Evolutionary conservation across 768 basidiomycete genomes (phyloP), one percentile per base, ranked within the genome.

Genomic region (Gyrodon lividus): DNA sequence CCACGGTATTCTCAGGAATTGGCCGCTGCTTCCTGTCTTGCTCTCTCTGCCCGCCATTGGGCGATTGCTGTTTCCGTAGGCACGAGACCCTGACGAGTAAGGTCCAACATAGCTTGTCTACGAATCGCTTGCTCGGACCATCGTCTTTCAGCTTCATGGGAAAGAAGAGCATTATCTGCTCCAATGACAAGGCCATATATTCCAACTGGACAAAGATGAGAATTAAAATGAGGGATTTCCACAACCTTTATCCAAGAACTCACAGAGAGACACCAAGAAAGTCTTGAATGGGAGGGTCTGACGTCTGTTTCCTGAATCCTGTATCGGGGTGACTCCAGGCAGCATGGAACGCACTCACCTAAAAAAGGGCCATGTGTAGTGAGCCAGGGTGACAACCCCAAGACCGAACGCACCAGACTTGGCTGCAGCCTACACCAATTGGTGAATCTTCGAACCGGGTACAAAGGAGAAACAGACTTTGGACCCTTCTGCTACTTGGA

Each of bases 61-160:
- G 82, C 75, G 28, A 94, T 93, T 55, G 88, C 90, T 8, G 87
- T 82, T 68, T 95, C 92, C 6, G 91, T 92, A 2, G 83, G 82
- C 47, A 94, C 78, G 39, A 88, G 72, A 22, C 92, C 92, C 53
- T 81, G 80, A 34, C 82, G 77, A 16, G 86, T 82, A 42, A 95
- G 77, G 49, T 90, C 89, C 30, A 85, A 73, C 37, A 87, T 77
- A 9, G 92, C 92, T 65, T 89, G 77, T 46, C 81, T 77, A 33
- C 92, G 82, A 34, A 93, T 70, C 13, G 75, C 70, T 55, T 86
- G 82, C 64, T 94, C 90, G 50, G 81, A 77, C 52, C 73, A 70
- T 24, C 92, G 81, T 57, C 86, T 75, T 41, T 76, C 70, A 39
- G 76, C 76, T 70, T 93, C 89, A 57, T 89, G 86, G 51, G 77